Base-by-base conservation (phyloP, 768 basidiomycete species). In the Xerocomellus amylosporus region DNA sequence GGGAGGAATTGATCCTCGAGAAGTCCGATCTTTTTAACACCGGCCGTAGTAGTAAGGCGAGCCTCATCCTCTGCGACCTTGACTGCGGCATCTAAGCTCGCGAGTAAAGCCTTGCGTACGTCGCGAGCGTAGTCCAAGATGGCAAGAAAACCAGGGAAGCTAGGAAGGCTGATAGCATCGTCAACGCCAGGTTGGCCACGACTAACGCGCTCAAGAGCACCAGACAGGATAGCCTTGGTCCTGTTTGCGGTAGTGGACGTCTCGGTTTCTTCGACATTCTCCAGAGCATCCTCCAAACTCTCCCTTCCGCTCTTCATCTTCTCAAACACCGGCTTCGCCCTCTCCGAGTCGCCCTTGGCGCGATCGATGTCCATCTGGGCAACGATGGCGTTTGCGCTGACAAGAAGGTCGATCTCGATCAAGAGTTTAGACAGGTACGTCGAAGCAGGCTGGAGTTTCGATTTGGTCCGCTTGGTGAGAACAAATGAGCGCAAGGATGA, bases 361-460 rank as follows among this genome's bases (percentile, higher is more conserved):
- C 79, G 79, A 34, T 85, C 79, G 19, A 87, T 76, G 71, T 98
- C 93, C 15, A 79, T 67, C 53, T 86, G 80, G 2, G 97, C 94
- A n/a, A 93, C 84, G 55, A 93, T 83, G 30, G 85, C 82, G 66
- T 99, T 99, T 57, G 93, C 82, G 12, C 84, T 77, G 4, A 89
- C 88, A 54, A 99, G 84, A 24, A 97, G 75, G 58, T 93, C 91
- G 46, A 99, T 78, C 68, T 99, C 96, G 46, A 85, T 77, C 55
- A 99, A 81, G n/a, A 98, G 79, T 66, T 96, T 87, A 61, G 81
- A 80, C 47, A 99, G 82, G 73, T 96, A 99, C 14, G 93, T 96
- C 56, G 89, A 84, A 13, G 87, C 94, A 15, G 97, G 97, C 22
- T 90, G 86, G 41, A 99, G 86, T 75, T 98, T 99, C 43, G 93